phyloP scores from a whole-genome alignment of 208 protist species.

The Wallacemonas sp. region DNA sequence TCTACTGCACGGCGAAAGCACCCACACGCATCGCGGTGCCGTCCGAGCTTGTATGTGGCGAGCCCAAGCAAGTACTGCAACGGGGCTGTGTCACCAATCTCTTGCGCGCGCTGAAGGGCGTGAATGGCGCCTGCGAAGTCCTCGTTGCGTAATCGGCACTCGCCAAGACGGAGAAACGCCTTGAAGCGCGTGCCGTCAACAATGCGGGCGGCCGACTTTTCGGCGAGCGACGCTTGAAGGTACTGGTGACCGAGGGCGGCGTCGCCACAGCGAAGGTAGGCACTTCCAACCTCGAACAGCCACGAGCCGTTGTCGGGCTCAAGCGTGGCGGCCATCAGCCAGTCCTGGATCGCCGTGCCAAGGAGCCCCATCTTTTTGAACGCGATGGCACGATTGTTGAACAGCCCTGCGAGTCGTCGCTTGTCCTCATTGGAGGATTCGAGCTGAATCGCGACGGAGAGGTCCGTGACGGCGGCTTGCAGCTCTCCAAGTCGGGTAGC shows the following conservation, averaged over 20 bases:
- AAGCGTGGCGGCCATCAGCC: slow-evolving; percentile 57
- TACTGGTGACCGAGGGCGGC: slow-evolving; percentile 21
- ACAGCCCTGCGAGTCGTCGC: slow-evolving; percentile 51
- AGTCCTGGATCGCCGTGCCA: slow-evolving; percentile 55
- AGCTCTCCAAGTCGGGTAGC: slow-evolving; percentile 29
- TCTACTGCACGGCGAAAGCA: slow-evolving; percentile 78
- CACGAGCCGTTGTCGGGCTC: slow-evolving; percentile 85
- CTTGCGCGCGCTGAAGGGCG: slow-evolving; percentile 50
- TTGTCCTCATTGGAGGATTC: slow-evolving; percentile 47
- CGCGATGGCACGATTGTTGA: slow-evolving; percentile 56
- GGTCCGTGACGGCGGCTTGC: slow-evolving; percentile 48
- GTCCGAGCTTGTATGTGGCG: slow-evolving; percentile 60
- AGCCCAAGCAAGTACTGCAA: slow-evolving; percentile 82
- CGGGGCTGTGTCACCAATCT: slow-evolving; percentile 57
- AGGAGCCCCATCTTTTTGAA: slow-evolving; percentile 47
- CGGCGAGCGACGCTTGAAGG: slow-evolving; percentile 17
- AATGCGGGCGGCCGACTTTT: slow-evolving; percentile 13
- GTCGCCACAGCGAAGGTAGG: slow-evolving; percentile 40
- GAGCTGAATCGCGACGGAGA: slow-evolving; percentile 75
- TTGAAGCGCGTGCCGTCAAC: slow-evolving; percentile 26
- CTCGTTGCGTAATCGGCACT: slow-evolving; percentile 34
- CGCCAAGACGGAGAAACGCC: slow-evolving; percentile 47
- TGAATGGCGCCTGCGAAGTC: slow-evolving; percentile 42
- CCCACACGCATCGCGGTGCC: slow-evolving; percentile 40
- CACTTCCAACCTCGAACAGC: slow-evolving; percentile 75